A percentile compares a stretch with the other conserved stretches of the same genome.
phyloP scores from a whole-genome alignment of 2,329 filamentous ascomycete species.

The Colletotrichum ledebouriae region DNA sequence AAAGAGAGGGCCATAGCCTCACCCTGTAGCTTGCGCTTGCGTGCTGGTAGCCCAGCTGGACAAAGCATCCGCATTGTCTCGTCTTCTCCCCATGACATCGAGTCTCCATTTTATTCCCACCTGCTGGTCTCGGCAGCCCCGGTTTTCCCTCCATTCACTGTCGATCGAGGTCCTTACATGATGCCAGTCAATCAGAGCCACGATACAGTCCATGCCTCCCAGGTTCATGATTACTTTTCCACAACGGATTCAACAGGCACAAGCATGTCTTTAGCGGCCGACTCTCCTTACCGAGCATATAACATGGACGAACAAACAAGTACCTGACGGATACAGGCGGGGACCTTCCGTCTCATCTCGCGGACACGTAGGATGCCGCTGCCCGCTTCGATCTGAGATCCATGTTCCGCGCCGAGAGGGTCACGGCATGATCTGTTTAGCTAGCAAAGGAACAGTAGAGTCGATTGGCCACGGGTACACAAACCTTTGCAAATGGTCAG shows the following conservation, averaged over 20 bases:
- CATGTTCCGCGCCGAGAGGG: slow-evolving; percentile 21
- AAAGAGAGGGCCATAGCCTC: background rate
- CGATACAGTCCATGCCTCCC: slow-evolving; percentile 12
- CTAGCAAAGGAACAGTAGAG: slow-evolving; percentile 6
- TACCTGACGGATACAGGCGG: slow-evolving; percentile 23
- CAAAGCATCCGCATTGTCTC: slow-evolving; percentile 17
- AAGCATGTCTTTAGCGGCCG: background rate
- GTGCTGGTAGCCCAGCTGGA: slow-evolving; percentile 21
- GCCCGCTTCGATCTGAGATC: slow-evolving; percentile 37
- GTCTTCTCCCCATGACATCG: slow-evolving; percentile 28
- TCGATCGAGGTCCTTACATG: slow-evolving; percentile 17
- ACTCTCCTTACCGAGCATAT: background rate
- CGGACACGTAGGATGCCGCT: slow-evolving; percentile 26
- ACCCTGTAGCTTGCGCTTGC: slow-evolving; percentile 24
- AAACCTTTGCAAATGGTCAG: background rate
- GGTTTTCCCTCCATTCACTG: slow-evolving; percentile 12
- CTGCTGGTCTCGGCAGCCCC: slow-evolving; percentile 6
- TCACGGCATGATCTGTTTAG: slow-evolving; percentile 14
- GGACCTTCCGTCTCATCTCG: slow-evolving; percentile 27
- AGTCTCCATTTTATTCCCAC: slow-evolving; percentile 26
- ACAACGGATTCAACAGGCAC: slow-evolving; percentile 6
- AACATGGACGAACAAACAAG: slow-evolving; percentile 15
- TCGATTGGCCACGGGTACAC: background rate
- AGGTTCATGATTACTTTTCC: background rate
- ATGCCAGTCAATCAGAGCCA: slow-evolving; percentile 7